Evolutionary conservation across 208 protist genomes (phyloP).

Genomic region (Leishmania guyanensis): DNA sequence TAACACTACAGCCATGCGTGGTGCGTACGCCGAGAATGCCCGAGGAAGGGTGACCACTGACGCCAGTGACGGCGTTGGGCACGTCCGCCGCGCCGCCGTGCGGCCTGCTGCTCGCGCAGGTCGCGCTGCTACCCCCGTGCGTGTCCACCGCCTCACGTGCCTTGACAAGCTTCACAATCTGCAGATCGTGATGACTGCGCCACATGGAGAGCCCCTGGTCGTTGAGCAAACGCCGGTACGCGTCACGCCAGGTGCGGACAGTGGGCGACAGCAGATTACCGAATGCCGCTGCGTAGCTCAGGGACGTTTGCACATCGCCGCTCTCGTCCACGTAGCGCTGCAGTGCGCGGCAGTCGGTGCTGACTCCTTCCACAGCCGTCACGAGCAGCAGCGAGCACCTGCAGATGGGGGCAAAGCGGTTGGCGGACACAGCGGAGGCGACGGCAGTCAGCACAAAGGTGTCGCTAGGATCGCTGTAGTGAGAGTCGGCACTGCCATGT

Average conservation of each 20-base stretch:
- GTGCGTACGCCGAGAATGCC: background rate
- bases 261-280: conserved; percentile 30
- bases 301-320: conserved; percentile 67
- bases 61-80: background rate
- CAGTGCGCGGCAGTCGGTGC: conserved; percentile 39
- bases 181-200: conserved; percentile 66
- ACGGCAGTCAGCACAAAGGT: background rate
- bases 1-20: background rate
- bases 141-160: conserved; percentile 26
- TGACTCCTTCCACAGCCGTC: conserved; percentile 56
- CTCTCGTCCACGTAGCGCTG: conserved; percentile 87
- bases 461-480: background rate
- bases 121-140: background rate
- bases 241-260: conserved; percentile 62
- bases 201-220: conserved; percentile 49
- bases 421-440: background rate
- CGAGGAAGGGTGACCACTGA: conserved; percentile 3
- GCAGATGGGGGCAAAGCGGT: conserved; percentile 13
- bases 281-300: conserved; percentile 63
- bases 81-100: background rate
- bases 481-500: conserved; percentile 1
- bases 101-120: background rate
- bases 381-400: conserved; percentile 63
- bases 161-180: conserved; percentile 43
- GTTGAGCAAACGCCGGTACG: conserved; percentile 66